Conservation (phyloP, 2,329 filamentous ascomycete species). For the Canariomyces notabilis region DNA sequence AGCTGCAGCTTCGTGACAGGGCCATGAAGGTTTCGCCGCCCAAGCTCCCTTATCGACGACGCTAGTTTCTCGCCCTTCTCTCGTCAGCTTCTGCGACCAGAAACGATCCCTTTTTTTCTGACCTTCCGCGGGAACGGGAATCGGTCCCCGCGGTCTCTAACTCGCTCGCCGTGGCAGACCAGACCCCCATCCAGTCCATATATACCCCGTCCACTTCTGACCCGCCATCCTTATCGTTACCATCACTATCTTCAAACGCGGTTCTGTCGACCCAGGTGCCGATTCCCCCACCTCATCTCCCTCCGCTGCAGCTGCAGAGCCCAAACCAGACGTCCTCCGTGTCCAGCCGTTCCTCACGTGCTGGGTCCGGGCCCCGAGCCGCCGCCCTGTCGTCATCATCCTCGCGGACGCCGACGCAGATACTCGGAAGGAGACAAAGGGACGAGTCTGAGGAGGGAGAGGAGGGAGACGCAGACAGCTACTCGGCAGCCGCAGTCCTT, state of each 20-base stretch:
- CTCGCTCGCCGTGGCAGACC: slow-evolving; percentile 67
- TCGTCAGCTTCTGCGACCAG: background rate
- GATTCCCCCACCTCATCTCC: slow-evolving; percentile 17
- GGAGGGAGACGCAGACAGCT: slow-evolving; percentile 32
- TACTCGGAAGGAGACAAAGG: slow-evolving; percentile 54
- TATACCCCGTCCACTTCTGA: slow-evolving; percentile 62
- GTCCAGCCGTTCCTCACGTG: slow-evolving; percentile 11
- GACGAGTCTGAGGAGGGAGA: slow-evolving; percentile 37
- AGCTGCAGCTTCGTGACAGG: slow-evolving; percentile 9
- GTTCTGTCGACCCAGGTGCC: slow-evolving; percentile 37
- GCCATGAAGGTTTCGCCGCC: too few species aligned
- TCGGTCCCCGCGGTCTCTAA: slow-evolving; percentile 40
- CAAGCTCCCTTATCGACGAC: background rate
- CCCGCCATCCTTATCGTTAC: slow-evolving; percentile 56
- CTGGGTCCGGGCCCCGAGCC: slow-evolving; percentile 21
- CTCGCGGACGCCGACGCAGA: slow-evolving; percentile 29
- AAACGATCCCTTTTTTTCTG: background rate
- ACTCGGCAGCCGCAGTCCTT: slow-evolving; percentile 12
- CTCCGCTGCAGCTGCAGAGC: slow-evolving; percentile 19
- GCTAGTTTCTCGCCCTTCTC: background rate
- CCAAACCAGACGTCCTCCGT: slow-evolving; percentile 16
- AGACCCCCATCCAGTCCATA: slow-evolving; percentile 45
- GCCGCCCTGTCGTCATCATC: slow-evolving; percentile 11
- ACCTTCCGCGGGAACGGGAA: slow-evolving; percentile 22
- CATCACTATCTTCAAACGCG: slow-evolving; percentile 45